These are phyloP conservation scores for Phyllostachys edulis DNA, from an alignment of 176 grass and related monocot genomes.

Conservation along the genomic window DNA sequence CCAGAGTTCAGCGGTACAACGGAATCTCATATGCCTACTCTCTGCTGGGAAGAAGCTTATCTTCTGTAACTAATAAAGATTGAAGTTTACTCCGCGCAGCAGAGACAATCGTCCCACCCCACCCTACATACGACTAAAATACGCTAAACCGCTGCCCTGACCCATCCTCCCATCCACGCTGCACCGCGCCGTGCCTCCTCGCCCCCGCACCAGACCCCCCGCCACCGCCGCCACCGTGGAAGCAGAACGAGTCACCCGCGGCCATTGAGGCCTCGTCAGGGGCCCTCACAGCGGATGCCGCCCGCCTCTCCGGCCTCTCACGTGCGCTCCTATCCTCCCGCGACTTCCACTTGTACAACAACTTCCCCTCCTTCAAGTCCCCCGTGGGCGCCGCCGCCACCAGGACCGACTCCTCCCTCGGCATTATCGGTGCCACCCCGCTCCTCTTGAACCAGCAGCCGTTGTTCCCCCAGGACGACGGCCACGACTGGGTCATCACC, in stretches of 20 bases:
- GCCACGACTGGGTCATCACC: conserved; percentile 60
- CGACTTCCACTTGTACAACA: conserved; percentile 94
- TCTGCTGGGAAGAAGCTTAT: not conserved
- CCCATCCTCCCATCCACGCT: no score
- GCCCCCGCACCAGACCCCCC: no score
- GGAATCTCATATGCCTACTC: not conserved
- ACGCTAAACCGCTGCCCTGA: no score
- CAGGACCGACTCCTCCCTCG: conserved; percentile 50
- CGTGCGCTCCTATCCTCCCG: conserved; percentile 39
- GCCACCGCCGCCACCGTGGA: conserved; percentile 38
- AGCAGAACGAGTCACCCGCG: conserved; percentile 35
- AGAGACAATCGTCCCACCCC: no score
- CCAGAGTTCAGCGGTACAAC: not conserved
- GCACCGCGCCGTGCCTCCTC: no score
- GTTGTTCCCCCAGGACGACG: conserved; percentile 56
- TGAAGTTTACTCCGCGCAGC: no score
- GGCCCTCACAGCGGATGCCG: conserved; percentile 42
- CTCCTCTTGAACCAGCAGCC: conserved; percentile 38
- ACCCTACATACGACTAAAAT: no score
- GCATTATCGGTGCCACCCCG: conserved; percentile 15
- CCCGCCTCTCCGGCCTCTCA: conserved; percentile 47
- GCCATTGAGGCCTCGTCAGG: conserved; percentile 41
- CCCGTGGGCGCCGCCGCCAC: conserved; percentile 47
- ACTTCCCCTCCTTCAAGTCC: conserved; percentile 73
- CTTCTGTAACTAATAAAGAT: no score